phyloP scores from a whole-genome alignment of 1,284 basidiomycete genomes.

The Apiotrichum brassicae region DNA sequence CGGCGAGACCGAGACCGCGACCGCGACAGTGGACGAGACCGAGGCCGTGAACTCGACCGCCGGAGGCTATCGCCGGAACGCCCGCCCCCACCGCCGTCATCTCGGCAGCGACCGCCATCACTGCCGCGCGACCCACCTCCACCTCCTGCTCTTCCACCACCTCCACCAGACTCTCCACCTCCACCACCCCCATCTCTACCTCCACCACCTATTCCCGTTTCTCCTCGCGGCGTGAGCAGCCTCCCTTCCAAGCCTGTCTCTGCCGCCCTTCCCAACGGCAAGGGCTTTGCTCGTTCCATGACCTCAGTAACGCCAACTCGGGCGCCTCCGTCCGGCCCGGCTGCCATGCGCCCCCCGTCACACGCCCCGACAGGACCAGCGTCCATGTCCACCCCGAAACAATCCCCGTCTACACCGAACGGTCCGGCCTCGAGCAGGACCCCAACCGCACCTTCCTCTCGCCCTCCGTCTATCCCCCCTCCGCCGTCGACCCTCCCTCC shows the following conservation, averaged over 20 bases:
- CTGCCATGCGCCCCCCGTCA: not conserved
- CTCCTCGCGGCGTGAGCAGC: too few relatives aligned
- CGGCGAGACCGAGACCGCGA: too few relatives aligned
- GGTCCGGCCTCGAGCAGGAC: not conserved
- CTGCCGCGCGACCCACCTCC: conserved; percentile 11
- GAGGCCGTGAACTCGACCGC: too few relatives aligned
- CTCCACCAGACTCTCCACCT: conserved; percentile 7
- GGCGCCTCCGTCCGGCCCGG: not conserved
- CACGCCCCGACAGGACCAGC: conserved; percentile 1
- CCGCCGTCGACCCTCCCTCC: conserved; percentile 3
- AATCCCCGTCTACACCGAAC: not conserved
- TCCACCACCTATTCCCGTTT: conserved; percentile 7
- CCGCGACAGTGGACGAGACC: too few relatives aligned
- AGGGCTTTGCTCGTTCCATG: not conserved
- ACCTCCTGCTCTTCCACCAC: conserved; percentile 19
- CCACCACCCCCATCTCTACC: conserved; percentile 25
- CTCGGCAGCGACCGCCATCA: not conserved
- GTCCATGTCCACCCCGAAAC: not conserved
- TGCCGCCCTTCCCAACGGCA: not conserved
- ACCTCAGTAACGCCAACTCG: not conserved
- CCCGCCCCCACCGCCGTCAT: not conserved
- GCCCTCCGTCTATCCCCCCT: not conserved
- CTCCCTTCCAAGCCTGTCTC: conserved; percentile 1
- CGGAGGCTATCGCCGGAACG: not conserved
- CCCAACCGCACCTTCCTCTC: not conserved